These are phyloP conservation scores for Aspergillus sp. DNA, from an alignment of 2,329 filamentous ascomycete genomes.

Conservation along the genomic window DNA sequence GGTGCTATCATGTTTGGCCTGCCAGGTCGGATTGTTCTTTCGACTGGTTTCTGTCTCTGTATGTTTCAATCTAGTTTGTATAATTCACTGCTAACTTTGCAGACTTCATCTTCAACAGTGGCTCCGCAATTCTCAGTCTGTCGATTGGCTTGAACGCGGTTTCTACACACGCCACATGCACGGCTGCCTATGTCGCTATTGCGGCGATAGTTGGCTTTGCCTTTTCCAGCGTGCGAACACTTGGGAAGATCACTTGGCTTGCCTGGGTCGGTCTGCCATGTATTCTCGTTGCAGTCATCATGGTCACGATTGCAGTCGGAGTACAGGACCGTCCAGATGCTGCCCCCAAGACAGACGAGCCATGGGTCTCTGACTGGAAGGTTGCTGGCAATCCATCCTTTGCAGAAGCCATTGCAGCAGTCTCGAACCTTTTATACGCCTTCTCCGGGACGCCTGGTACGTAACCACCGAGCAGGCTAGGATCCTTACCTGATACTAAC, in stretches of 20 bases:
- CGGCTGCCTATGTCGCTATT: conserved; percentile 22
- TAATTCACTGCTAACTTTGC: not conserved
- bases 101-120: conserved; percentile 37
- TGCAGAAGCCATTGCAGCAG: conserved; percentile 21
- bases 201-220: conserved; percentile 19
- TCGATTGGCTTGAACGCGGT: conserved; percentile 43
- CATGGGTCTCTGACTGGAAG: not conserved
- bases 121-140: conserved; percentile 43
- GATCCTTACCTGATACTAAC: not conserved
- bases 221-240: conserved; percentile 33
- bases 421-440: conserved; percentile 24
- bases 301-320: not conserved
- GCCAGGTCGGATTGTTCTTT: conserved; percentile 51
- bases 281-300: not conserved
- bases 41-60: conserved; percentile 1
- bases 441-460: conserved; percentile 18
- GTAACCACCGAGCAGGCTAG: not conserved
- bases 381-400: conserved; percentile 17
- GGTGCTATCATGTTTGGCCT: conserved; percentile 56
- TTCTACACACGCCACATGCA: conserved; percentile 34
- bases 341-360: not conserved
- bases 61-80: not conserved
- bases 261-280: conserved; percentile 29
- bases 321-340: not conserved
- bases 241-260: conserved; percentile 32